Conservation (phyloP, 2,329 filamentous ascomycete species). For the Paecilomyces sp. region DNA sequence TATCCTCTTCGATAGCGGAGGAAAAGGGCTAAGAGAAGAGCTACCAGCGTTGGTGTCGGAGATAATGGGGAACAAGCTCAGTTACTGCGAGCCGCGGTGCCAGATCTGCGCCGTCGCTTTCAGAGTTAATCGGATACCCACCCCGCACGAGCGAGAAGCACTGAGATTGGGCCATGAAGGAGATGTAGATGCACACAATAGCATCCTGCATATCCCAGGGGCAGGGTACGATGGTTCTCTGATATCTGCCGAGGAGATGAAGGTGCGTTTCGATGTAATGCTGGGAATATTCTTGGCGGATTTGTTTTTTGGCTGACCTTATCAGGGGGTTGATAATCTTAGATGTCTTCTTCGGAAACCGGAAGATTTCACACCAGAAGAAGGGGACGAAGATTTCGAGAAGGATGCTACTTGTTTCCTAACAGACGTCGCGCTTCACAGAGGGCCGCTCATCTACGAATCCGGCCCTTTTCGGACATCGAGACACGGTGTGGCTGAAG, state of each 20-base stretch:
- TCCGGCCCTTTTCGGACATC: slow-evolving; percentile 1
- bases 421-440: slow-evolving; percentile 2
- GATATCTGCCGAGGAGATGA: background rate
- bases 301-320: background rate
- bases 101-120: background rate
- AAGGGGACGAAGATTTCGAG: slow-evolving; percentile 4
- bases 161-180: background rate
- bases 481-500: background rate
- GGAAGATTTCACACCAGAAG: background rate
- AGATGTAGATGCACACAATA: background rate
- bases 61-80: background rate
- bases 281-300: background rate
- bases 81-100: background rate
- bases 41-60: background rate
- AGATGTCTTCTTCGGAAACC: slow-evolving; percentile 2
- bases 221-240: background rate
- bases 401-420: slow-evolving; percentile 2
- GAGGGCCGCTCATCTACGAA: background rate
- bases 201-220: background rate
- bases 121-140: background rate
- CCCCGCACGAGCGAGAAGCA: background rate
- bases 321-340: background rate
- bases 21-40: background rate
- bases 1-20: background rate
- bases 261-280: background rate